Evolutionary conservation across 495 filamentous ascomycete species (phyloP), one percentile per base, ranked within the genome.

Genomic region (Penicilliopsis zonata): DNA sequence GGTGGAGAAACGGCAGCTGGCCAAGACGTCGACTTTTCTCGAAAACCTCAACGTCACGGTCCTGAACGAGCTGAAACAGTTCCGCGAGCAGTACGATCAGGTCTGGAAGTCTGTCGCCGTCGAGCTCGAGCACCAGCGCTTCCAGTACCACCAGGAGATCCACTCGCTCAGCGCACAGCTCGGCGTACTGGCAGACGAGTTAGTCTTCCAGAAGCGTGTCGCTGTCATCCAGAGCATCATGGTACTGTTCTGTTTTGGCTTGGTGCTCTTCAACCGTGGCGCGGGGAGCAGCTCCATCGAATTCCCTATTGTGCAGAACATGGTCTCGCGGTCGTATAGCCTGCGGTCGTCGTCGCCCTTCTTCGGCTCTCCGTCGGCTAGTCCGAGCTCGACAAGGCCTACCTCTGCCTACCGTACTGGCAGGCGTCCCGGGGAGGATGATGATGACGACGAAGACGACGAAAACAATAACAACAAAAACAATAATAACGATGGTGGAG

Each of bases 121-220:
- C 37, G 87, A 90, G 25, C 80, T 96, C 20, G 85, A 92, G 52
- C 75, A 74, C 17, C 86, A 94, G 49, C 75, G 84, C 17, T 72
- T 86, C 38, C 79, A 84, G 44, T 78, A 79, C 16, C 69, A 82
- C 44, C 67, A 73, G 21, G 90, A 98, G 50, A 75, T 92, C 28
- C 61, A 80, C 27, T 84, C 85, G 10, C 62, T 96, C n/a, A 80
- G 70, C 40, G 51, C 71, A n/a, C 77, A 88, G 20, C 70, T 98
- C 27, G 80, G 74, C 36, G 67, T 95, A 15, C 67, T 98, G 1
- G 87, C 88, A 13, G 88, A 98, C 41, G 90, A 98, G 53, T 68
- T 98, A 13, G 78, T 94, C 28, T 94, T 90, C 53, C 90, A 96
- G 57, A 94, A 94, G 53, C 74, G 90, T 24, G 86, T 98, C 65